phyloP scores from a whole-genome alignment of 768 basidiomycete genomes.

The Mycena galopus region DNA sequence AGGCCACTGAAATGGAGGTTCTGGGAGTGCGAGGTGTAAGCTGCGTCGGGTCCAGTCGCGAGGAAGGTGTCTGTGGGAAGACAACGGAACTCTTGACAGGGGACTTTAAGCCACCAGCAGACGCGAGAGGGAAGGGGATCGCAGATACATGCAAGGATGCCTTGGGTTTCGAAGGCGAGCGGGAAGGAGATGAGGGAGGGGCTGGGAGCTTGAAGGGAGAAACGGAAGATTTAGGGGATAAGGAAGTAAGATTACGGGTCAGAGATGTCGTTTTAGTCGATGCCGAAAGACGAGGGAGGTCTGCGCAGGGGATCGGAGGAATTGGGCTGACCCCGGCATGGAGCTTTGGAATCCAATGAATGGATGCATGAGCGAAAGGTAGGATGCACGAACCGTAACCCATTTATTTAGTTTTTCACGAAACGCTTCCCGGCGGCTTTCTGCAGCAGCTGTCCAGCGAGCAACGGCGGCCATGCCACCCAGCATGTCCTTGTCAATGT shows the following conservation, averaged over 20 bases:
- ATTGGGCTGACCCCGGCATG: conserved; percentile 57
- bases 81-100: conserved; percentile 61
- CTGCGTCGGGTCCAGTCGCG: conserved; percentile 55
- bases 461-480: conserved; percentile 92
- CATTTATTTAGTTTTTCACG: conserved; percentile 72
- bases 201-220: conserved; percentile 58
- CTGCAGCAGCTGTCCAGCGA: conserved; percentile 83
- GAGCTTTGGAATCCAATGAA: conserved; percentile 56
- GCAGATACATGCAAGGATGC: conserved; percentile 53
- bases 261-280: conserved; percentile 72
- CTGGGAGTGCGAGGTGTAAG: conserved; percentile 64
- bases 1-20: conserved; percentile 47
- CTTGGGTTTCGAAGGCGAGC: conserved; percentile 55
- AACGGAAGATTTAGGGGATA: conserved; percentile 73
- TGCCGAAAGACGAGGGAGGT: conserved; percentile 70
- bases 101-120: conserved; percentile 52
- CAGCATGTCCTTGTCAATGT: conserved; percentile 83
- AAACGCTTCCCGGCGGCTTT: conserved; percentile 71
- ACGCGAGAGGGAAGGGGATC: conserved; percentile 64
- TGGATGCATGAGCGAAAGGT: conserved; percentile 8
- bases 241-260: conserved; percentile 78
- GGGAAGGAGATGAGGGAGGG: conserved; percentile 56
- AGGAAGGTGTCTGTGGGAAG: conserved; percentile 78
- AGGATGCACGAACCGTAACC: conserved; percentile 62
- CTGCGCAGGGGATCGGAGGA: conserved; percentile 74